A percentile compares a stretch with the other conserved stretches of the same genome.
Conservation (phyloP, 345 rosid genomes). For the Citrus medica region DNA sequence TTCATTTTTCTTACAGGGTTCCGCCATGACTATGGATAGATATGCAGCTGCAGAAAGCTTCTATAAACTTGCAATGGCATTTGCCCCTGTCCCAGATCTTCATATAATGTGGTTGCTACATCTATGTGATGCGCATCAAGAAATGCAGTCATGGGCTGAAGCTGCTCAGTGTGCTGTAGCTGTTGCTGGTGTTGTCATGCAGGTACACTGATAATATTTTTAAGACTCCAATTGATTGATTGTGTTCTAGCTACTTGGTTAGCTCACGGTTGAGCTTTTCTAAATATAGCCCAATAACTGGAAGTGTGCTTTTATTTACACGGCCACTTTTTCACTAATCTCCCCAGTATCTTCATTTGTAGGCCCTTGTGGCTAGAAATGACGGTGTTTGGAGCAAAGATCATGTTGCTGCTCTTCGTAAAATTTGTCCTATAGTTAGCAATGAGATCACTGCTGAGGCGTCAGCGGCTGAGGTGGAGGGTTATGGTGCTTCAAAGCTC, state of each 20-base stretch:
- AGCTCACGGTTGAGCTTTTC: background rate
- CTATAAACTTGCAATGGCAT: constrained; percentile 97
- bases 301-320: background rate
- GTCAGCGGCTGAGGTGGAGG: constrained; percentile 99
- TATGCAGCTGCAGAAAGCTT: constrained; percentile 98
- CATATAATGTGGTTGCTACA: constrained; percentile 99
- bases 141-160: constrained; percentile 99
- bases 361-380: constrained; percentile 94
- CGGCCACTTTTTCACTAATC: constrained; percentile 1
- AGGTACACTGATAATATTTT: constrained; percentile 36
- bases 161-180: constrained; percentile 98
- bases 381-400: constrained; percentile 99
- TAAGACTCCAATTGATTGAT: background rate
- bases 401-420: constrained; percentile 75
- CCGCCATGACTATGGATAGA: constrained; percentile 83
- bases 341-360: constrained; percentile 10
- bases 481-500: constrained; percentile 98
- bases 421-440: constrained; percentile 95
- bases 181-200: constrained; percentile 94
- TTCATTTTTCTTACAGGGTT: constrained; percentile 43
- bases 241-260: constrained; percentile 1
- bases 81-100: constrained; percentile 99
- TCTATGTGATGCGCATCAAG: constrained; percentile 99
- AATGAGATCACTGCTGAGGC: constrained; percentile 88
- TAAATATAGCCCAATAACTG: background rate